Conservation (phyloP, 2,329 filamentous ascomycete species). For the Fusarium neocosmosporiellum region DNA sequence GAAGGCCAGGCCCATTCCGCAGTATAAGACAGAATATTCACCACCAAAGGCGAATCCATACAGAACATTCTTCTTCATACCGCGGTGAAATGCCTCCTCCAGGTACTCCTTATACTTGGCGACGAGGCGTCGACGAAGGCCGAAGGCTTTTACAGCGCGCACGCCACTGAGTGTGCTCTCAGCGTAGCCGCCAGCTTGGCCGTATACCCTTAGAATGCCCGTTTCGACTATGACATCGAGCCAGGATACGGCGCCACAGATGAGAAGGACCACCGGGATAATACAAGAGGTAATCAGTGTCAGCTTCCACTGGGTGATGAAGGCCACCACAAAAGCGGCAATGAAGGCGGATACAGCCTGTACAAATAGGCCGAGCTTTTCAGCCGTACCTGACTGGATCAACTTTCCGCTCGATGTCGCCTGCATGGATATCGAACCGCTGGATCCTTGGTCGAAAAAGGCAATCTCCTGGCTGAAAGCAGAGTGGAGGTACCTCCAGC, state of each 20-base stretch:
- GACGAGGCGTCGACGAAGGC: slow-evolving; percentile 48
- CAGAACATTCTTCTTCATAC: not conserved
- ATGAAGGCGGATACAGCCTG: slow-evolving; percentile 50
- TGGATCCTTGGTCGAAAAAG: slow-evolving; percentile 37
- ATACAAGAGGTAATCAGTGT: slow-evolving; percentile 50
- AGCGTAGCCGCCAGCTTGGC: slow-evolving; percentile 45
- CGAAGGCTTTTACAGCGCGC: slow-evolving; percentile 54
- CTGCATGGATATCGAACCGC: slow-evolving; percentile 46
- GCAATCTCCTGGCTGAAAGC: slow-evolving; percentile 60
- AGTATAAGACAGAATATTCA: slow-evolving; percentile 47
- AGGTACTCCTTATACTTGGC: slow-evolving; percentile 50
- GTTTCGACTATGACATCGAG: slow-evolving; percentile 35
- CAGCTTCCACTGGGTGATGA: slow-evolving; percentile 53
- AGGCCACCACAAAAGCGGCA: slow-evolving; percentile 50
- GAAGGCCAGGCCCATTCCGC: slow-evolving; percentile 53
- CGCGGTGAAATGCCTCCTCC: slow-evolving; percentile 40
- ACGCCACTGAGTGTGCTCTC: slow-evolving; percentile 48
- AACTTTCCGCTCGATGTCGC: slow-evolving; percentile 49
- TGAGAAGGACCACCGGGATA: slow-evolving; percentile 36
- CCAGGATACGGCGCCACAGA: slow-evolving; percentile 40
- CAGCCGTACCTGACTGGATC: not conserved
- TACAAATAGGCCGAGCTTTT: slow-evolving; percentile 39
- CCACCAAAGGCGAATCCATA: not conserved
- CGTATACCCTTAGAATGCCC: slow-evolving; percentile 44
- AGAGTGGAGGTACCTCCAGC: slow-evolving; percentile 59